Evolutionary conservation across 768 basidiomycete genomes (phyloP).

Genomic region (Suillus discolor): DNA sequence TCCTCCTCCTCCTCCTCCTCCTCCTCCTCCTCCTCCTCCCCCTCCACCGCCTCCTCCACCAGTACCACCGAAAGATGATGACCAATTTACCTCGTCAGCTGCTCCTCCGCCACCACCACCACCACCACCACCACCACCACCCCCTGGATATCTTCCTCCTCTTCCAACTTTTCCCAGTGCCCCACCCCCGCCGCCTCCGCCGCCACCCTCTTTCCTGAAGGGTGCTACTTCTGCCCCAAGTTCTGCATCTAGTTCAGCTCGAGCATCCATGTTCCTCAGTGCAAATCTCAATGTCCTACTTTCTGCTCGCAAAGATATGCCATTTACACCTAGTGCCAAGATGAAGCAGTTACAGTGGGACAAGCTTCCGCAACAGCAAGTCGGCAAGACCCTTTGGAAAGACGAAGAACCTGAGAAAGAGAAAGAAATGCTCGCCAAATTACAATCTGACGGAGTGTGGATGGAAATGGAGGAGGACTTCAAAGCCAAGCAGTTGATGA

Average conservation of each 20-base stretch:
- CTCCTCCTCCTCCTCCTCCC: background rate
- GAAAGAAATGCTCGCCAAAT: slow-evolving; percentile 76
- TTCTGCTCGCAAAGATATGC: slow-evolving; percentile 79
- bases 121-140: slow-evolving; percentile 41
- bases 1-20: slow-evolving; percentile 23
- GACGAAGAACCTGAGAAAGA: slow-evolving; percentile 67
- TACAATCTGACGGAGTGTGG: slow-evolving; percentile 89
- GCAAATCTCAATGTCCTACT: slow-evolving; percentile 57
- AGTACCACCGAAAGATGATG: slow-evolving; percentile 19
- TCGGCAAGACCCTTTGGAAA: slow-evolving; percentile 85
- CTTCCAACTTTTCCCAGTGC: slow-evolving; percentile 27
- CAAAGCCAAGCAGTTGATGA: slow-evolving; percentile 93
- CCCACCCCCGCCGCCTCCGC: slow-evolving; percentile 38
- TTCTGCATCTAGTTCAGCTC: slow-evolving; percentile 50
- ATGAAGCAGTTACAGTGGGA: slow-evolving; percentile 99
- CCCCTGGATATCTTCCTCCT: slow-evolving; percentile 29
- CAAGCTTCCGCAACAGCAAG: slow-evolving; percentile 89
- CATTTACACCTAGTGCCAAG: slow-evolving; percentile 82
- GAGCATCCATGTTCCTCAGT: slow-evolving; percentile 62
- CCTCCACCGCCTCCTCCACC: slow-evolving; percentile 22
- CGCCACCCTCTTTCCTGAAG: slow-evolving; percentile 32
- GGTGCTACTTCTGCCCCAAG: slow-evolving; percentile 35
- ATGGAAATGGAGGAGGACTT: slow-evolving; percentile 98
- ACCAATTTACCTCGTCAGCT: slow-evolving; percentile 24
- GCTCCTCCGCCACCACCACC: slow-evolving; percentile 34